Evolutionary conservation across 441 rosid genomes (phyloP), one percentile per base, ranked within the genome.

Genomic region (Dalechampia spathulata): DNA sequence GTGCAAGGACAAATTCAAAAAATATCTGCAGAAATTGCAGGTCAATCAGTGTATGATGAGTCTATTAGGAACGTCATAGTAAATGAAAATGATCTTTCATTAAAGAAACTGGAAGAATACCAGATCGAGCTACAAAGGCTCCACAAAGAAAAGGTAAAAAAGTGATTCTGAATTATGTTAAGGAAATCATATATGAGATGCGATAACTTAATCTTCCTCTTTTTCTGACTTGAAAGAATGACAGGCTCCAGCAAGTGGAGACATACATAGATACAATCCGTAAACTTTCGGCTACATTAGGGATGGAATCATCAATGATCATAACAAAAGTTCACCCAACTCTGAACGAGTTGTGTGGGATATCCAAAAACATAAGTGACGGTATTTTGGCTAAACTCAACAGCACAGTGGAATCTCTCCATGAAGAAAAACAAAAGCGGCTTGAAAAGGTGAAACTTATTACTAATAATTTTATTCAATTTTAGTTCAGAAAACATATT

Each of bases 261-360:
- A 82, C 74, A 43, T 77, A 82, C 37, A 85, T 75, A 61, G 81
- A 82, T 40, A 69, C 79, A 28, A 76, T 93, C 60, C 76, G 66
- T 56, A 82, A 72, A 52, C 60, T 90, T 44, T 81, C 93, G 50
- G 82, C 87, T 19, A 83, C 83, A 25, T 57, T 93, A 61, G 99
- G 92, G 60, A 83, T 85, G 87, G 96, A 90, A 71, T 90, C 95
- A 53, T 90, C 99, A 45, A 90, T 82, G 89, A 90, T 85, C 62
- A 80, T 93, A 67, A 93, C 99, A 53, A 93, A 93, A 71, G 90
- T 93, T 54, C 97, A 93, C 60, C 97, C 99, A 53, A 93, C 82
- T 72, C 66, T 93, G 67, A 93, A 85, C 56, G 96, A 90, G 56
- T 64, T 85, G 62, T 89, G 87, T 65, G 96, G 99, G 45, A 83